phyloP scores from a whole-genome alignment of 106 monocot species.

The Dioscorea zingiberensis region DNA sequence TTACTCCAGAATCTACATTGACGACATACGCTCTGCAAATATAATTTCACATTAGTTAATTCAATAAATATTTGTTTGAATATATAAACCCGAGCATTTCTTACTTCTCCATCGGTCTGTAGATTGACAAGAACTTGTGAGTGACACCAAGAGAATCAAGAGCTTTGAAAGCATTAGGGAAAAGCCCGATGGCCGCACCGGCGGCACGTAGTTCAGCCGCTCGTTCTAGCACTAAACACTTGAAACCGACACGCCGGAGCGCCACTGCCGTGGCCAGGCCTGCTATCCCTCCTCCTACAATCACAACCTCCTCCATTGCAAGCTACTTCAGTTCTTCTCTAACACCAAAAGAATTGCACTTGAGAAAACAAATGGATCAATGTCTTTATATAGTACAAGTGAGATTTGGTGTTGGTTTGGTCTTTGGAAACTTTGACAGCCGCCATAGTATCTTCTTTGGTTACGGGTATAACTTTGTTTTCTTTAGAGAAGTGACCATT shows the following conservation, averaged over 20 bases:
- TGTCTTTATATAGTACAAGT: too few relatives aligned
- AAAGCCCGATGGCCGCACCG: neutral
- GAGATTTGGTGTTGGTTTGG: too few relatives aligned
- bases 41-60: neutral
- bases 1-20: neutral
- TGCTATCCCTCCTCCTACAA: constrained; percentile 11
- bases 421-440: too few relatives aligned
- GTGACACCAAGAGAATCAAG: constrained; percentile 37
- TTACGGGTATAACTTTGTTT: too few relatives aligned
- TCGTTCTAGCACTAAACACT: neutral
- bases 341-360: too few relatives aligned
- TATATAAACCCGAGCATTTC: neutral
- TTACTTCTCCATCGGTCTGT: constrained; percentile 12
- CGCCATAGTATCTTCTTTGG: too few relatives aligned
- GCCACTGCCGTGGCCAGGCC: constrained; percentile 10
- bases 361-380: too few relatives aligned
- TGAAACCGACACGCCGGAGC: neutral
- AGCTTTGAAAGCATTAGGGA: constrained; percentile 9
- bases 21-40: neutral
- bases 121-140: constrained; percentile 22
- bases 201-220: neutral
- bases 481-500: too few relatives aligned
- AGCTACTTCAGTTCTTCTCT: too few relatives aligned
- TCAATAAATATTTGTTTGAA: neutral
- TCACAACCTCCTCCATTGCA: neutral